Evolutionary conservation across 441 rosid species (phyloP).

Genomic region (Eruca vesicaria): DNA sequence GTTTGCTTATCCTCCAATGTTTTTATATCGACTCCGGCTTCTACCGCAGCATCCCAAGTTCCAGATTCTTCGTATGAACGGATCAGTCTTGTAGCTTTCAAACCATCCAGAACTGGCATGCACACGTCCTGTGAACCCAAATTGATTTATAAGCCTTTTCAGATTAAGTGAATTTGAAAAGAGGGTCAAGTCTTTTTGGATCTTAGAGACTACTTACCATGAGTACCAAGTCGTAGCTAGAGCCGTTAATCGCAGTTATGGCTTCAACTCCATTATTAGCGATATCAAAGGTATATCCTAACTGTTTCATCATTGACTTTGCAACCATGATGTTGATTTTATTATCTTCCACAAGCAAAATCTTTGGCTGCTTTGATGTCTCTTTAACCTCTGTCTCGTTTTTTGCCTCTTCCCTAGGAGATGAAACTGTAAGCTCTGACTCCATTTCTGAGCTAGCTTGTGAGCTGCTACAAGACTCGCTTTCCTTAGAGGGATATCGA

Average conservation of each 20-base stretch:
- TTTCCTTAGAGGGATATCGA: constrained; percentile 28
- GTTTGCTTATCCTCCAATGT: constrained; percentile 7
- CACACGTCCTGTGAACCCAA: constrained; percentile 68
- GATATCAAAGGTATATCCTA: constrained; percentile 72
- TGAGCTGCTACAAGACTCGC: constrained; percentile 34
- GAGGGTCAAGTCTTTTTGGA: background rate
- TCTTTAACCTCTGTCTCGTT: constrained; percentile 32
- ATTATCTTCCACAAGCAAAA: constrained; percentile 96
- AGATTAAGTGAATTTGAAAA: constrained; percentile 20
- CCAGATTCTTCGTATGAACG: constrained; percentile 88
- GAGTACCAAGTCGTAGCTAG: constrained; percentile 66
- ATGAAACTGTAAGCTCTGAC: constrained; percentile 34
- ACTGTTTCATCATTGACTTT: constrained; percentile 79
- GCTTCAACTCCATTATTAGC: constrained; percentile 91
- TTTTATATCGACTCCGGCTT: constrained; percentile 62
- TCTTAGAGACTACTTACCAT: constrained; percentile 55
- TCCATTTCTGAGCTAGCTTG: constrained; percentile 41
- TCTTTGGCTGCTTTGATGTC: constrained; percentile 63
- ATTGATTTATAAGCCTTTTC: constrained; percentile 60
- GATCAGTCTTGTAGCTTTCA: constrained; percentile 82
- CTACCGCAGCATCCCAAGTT: constrained; percentile 75
- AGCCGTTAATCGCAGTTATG: constrained; percentile 52
- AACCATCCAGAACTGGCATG: constrained; percentile 95
- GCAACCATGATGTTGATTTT: constrained; percentile 88
- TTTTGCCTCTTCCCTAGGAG: constrained; percentile 41